Conservation (phyloP, 805 yeast genomes). For the Ascoidea rubescens region DNA sequence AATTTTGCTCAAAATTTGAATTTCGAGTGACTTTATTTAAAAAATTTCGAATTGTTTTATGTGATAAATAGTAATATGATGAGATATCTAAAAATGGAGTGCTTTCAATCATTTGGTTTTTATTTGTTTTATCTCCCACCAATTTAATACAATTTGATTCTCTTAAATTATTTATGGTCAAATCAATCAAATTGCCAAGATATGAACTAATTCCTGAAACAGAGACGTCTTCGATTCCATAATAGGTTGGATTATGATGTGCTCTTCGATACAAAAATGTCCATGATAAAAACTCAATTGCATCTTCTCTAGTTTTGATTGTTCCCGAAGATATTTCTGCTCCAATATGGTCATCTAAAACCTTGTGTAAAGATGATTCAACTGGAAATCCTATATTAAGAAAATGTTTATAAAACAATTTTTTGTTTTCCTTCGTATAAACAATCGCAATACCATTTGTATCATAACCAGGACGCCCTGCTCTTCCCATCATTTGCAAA, state of each 20-base stretch:
- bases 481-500: slow-evolving; percentile 96
- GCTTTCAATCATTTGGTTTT: slow-evolving; percentile 33
- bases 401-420: slow-evolving; percentile 80
- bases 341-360: slow-evolving; percentile 80
- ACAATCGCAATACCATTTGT: slow-evolving; percentile 84
- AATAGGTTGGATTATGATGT: slow-evolving; percentile 86
- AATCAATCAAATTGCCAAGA: slow-evolving; percentile 53
- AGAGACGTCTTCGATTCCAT: slow-evolving; percentile 63
- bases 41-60: slow-evolving; percentile 67
- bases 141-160: slow-evolving; percentile 58
- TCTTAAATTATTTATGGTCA: slow-evolving; percentile 47
- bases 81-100: slow-evolving; percentile 79
- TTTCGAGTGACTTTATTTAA: slow-evolving; percentile 33
- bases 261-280: slow-evolving; percentile 88
- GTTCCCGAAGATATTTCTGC: slow-evolving; percentile 95
- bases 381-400: slow-evolving; percentile 93
- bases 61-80: slow-evolving; percentile 87
- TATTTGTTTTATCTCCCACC: slow-evolving; percentile 24
- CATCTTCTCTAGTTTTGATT: slow-evolving; percentile 88
- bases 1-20: slow-evolving; percentile 44
- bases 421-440: slow-evolving; percentile 66
- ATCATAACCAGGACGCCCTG: slow-evolving; percentile 97
- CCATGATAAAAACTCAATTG: slow-evolving; percentile 91
- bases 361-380: slow-evolving; percentile 69
- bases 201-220: slow-evolving; percentile 42